Percentiles rank a stretch among this genome's conserved stretches.
Conservation (phyloP, 106 monocot species). For the Dioscorea dumetorum region DNA sequence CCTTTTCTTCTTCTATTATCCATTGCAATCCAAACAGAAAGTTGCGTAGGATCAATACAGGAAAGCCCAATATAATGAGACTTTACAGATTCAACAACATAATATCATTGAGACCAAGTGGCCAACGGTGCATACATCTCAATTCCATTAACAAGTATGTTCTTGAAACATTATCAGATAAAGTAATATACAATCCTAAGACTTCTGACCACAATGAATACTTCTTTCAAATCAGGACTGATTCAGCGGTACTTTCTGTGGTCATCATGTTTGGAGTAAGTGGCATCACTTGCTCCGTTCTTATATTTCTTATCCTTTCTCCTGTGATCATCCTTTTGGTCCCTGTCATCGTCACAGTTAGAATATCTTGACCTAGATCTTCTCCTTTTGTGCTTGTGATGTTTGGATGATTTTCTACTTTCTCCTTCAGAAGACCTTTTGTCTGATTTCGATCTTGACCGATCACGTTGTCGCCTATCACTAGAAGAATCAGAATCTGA, state of each 20-base stretch:
- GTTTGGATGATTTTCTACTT: constrained; percentile 28
- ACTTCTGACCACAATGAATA: not conserved
- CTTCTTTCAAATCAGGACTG: not conserved
- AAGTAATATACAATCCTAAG: not conserved
- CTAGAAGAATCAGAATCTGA: constrained; percentile 33
- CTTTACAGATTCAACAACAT: no score
- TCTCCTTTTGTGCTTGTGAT: constrained; percentile 27
- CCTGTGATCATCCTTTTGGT: constrained; percentile 10
- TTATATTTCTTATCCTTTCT: constrained; percentile 18
- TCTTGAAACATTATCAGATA: no score
- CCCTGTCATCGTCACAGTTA: not conserved
- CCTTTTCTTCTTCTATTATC: no score
- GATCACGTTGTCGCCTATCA: constrained; percentile 11
- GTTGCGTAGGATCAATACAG: no score
- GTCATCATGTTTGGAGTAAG: not conserved
- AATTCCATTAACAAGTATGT: no score
- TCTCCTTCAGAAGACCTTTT: constrained; percentile 22
- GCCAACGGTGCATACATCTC: no score
- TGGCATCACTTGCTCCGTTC: constrained; percentile 10
- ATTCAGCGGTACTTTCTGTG: constrained; percentile 5
- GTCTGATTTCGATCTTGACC: constrained; percentile 19
- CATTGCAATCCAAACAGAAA: no score
- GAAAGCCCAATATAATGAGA: no score
- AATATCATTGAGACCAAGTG: no score
- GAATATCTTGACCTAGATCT: constrained; percentile 20